These are phyloP conservation scores for Penicillium sp. DNA, from an alignment of 2,329 filamentous ascomycete species.

Conservation along the genomic window DNA sequence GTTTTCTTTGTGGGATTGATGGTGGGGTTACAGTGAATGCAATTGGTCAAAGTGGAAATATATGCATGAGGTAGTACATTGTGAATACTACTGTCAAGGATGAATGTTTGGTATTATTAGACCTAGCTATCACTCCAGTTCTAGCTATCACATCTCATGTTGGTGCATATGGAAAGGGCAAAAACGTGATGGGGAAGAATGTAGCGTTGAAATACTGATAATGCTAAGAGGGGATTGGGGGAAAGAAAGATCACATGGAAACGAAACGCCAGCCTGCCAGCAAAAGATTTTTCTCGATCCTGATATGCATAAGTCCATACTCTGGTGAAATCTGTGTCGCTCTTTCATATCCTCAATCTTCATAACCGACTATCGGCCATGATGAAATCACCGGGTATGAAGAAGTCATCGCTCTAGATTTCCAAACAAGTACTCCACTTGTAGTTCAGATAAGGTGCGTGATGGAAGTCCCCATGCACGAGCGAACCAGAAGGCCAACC, in stretches of 20 bases:
- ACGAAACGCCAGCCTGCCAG: constrained; percentile 4
- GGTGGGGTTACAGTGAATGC: not conserved
- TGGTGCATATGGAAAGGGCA: not conserved
- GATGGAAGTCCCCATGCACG: constrained; percentile 41
- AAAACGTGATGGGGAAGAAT: not conserved
- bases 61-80: not conserved
- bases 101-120: not conserved
- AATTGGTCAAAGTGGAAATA: not conserved
- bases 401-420: constrained; percentile 14
- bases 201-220: not conserved
- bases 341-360: not conserved
- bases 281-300: not conserved
- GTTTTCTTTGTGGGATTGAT: not conserved
- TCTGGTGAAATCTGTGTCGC: not conserved
- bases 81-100: not conserved
- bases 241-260: not conserved
- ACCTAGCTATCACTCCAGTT: not conserved
- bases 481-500: constrained; percentile 65
- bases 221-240: not conserved
- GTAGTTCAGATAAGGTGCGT: constrained; percentile 32
- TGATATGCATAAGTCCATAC: not conserved
- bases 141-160: not conserved
- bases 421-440: constrained; percentile 26
- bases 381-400: not conserved
- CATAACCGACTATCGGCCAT: not conserved